Base-by-base conservation (phyloP, 2,329 filamentous ascomycete genomes). In the Coniochaeta ligniaria region DNA sequence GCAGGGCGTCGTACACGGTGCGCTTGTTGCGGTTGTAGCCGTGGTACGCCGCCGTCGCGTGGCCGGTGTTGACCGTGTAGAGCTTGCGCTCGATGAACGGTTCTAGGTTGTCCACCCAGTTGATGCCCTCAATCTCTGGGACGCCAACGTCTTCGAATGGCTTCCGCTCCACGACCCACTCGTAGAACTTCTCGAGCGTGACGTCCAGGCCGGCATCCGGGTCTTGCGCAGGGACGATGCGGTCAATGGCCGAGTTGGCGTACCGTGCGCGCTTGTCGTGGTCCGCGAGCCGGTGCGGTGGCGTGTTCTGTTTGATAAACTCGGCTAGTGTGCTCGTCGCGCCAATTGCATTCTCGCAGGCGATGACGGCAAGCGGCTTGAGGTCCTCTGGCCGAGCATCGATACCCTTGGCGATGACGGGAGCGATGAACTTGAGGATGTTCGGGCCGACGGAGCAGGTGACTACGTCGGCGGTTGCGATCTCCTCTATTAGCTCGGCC, bases 1-100 rank as follows among this genome's bases (percentile, higher is more conserved):
- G 84, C 65, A 98, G 84, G 9, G 93, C 89, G 69, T 98, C 94
- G 73, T 95, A 91, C 67, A 99, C 92, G 63, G 90, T 96, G 71
- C 85, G 82, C 83, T 96, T 94, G 71, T 90, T 87, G 66, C 87
- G 84, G 78, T 92, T 84, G 83, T 96, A 90, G 60, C 93, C 94
- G 76, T 95, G 93, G 84, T 98, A 98, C 62, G 95, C 94, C 22
- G 93, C 93, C 8, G 94, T 96, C 62, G 95, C 95, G 74, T 99
- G 95, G 60, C 92, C 90, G 24, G 95, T 99, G 85, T 99, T 99
- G 83, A 99, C 94, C 24, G 95, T 99, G 83, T 93, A 99, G 66
- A 99, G 88, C 85, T 99, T 99, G 76, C 95, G 93, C 86, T 99
- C 95, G 70, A 99, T 98, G 80, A 94, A 99, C 61, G 95, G 95